A percentile compares a stretch with the other conserved stretches of the same genome.
Conservation (phyloP, 192 early-diverging fungal species). For the Coemansia sp. region DNA sequence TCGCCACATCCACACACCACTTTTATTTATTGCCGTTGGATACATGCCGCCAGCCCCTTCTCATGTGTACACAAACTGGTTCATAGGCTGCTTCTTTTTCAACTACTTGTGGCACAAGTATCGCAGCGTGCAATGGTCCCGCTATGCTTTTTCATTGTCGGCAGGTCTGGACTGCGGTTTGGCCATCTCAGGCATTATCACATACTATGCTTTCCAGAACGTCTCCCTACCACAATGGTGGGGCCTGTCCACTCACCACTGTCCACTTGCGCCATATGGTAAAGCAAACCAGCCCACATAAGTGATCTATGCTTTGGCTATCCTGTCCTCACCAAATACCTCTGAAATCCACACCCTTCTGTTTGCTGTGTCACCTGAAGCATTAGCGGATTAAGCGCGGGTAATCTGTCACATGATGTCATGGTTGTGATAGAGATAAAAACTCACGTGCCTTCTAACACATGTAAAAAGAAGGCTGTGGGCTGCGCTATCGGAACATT, state of each 20-base stretch:
- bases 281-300: background rate
- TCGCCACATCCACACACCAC: slow-evolving; percentile 66
- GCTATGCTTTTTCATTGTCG: slow-evolving; percentile 59
- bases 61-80: slow-evolving; percentile 51
- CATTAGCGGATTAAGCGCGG: background rate
- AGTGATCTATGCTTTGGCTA: too few relatives aligned
- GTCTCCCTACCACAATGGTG: slow-evolving; percentile 47
- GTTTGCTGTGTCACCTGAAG: too few relatives aligned
- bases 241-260: slow-evolving; percentile 38
- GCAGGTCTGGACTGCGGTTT: slow-evolving; percentile 59
- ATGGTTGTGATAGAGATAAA: background rate
- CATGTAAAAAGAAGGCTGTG: background rate
- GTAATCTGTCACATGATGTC: background rate
- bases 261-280: slow-evolving; percentile 35
- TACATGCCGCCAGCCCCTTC: slow-evolving; percentile 64
- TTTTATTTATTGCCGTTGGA: slow-evolving; percentile 62
- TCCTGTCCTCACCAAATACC: too few relatives aligned
- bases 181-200: slow-evolving; percentile 50
- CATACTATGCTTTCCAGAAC: slow-evolving; percentile 45
- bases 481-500: background rate
- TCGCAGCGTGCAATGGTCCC: slow-evolving; percentile 61
- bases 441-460: background rate
- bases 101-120: slow-evolving; percentile 70
- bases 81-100: slow-evolving; percentile 65
- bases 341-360: too few relatives aligned